A percentile compares a stretch with the other conserved stretches of the same genome.
Conservation (phyloP, 2,329 filamentous ascomycete genomes). For the Tolypocladium tropicale region DNA sequence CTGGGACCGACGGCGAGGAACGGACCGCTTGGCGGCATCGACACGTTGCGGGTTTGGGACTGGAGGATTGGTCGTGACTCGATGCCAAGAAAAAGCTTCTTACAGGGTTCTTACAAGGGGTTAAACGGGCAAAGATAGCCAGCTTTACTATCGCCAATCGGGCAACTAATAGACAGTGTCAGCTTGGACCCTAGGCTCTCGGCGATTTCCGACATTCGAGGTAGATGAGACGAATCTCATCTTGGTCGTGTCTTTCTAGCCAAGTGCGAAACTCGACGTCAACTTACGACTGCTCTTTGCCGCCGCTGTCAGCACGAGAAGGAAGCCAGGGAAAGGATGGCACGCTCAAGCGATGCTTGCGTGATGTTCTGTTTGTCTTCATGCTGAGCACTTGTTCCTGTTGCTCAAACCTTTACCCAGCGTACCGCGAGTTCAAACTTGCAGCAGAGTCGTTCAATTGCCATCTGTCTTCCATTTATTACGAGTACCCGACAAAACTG, state of each 20-base stretch:
- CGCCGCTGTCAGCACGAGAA: no score
- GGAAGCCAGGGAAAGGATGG: no score
- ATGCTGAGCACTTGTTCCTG: no score
- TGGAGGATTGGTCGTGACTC: not conserved
- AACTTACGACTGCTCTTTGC: no score
- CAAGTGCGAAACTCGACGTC: no score
- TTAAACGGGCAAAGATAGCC: not conserved
- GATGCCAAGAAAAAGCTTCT: not conserved
- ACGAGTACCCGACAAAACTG: no score
- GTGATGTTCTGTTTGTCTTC: no score
- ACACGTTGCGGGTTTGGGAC: not conserved
- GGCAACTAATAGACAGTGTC: not conserved
- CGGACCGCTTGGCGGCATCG: not conserved
- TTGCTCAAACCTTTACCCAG: no score
- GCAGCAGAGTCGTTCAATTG: no score
- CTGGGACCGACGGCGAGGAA: not conserved
- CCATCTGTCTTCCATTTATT: no score
- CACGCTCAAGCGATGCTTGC: not conserved
- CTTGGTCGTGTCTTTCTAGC: not conserved
- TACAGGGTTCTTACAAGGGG: not conserved
- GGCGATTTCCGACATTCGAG: not conserved
- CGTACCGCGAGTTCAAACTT: no score
- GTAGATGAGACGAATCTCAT: no score
- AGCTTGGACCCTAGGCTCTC: not conserved
- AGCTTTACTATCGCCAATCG: not conserved